Evolutionary conservation across 805 yeast species (phyloP), one percentile per base, ranked within the genome.

Genomic region (Candida caryicola): DNA sequence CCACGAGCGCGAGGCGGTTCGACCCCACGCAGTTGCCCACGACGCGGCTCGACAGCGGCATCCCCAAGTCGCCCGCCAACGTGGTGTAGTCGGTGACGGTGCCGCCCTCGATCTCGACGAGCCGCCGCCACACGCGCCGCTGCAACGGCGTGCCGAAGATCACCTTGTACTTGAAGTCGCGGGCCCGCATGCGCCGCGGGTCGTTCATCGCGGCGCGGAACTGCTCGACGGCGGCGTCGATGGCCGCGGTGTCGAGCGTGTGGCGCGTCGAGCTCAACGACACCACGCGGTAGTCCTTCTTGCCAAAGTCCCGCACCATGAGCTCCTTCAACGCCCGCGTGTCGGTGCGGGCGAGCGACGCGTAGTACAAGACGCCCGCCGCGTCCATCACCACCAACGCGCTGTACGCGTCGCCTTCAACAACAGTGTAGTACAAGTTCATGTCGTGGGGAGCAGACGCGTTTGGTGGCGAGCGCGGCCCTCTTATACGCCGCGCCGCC

Each of bases 11-110:
- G 8, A 71, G 45, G 17, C 54, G 55, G 45, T 71, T 71, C 14
- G 64, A 55, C 3, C 65, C 70, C 32, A 70, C 62, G 2, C 73
- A 67, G 29, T 59, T 57, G 0, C 71, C 76, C 5, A 71, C 59
- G 2, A 64, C 72, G 26, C 77, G 51, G 17, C 58, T 54, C 9
- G 64, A 55, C 1, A 44, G 54, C 0, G 62, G 55, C 31, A 47
- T 47, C 2, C 60, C 59, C n/a, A 69, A 36, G 4, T 41, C 45
- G 5, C 33, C 29, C 2, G 74, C 72, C 5, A 71, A 37, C 17
- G 51, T 45, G 3, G 57, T 42, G 44, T 71, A 71, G n/a, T 59
- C 52, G 2, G 51, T 43, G 1, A 62, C 55, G 5, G 47, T 32
- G 3, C 72, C 73, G 13, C 37, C 31, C 4, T 53, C 48, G 10